Conservation (phyloP, 768 basidiomycete genomes). For the Suillus decipiens region DNA sequence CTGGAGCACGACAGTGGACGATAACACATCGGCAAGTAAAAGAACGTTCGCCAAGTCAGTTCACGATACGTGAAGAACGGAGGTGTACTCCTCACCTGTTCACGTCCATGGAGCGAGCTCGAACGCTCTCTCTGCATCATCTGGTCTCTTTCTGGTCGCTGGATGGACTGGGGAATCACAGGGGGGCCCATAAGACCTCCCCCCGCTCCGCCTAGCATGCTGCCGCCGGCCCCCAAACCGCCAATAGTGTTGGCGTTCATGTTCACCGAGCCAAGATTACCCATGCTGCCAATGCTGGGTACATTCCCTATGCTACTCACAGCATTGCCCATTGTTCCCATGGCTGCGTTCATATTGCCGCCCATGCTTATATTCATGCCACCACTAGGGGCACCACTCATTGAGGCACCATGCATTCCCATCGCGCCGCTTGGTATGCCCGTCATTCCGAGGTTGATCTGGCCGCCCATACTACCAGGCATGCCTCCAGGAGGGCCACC, state of each 20-base stretch:
- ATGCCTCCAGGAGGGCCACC: constrained; percentile 13
- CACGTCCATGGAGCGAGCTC: constrained; percentile 24
- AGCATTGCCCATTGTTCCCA: constrained; percentile 21
- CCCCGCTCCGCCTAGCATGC: constrained; percentile 30
- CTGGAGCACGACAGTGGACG: constrained; percentile 11
- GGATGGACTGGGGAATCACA: constrained; percentile 30
- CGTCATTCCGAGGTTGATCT: constrained; percentile 11
- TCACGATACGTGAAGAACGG: neutral
- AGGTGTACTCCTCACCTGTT: constrained; percentile 21
- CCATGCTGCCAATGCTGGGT: constrained; percentile 18
- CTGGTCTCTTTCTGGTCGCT: constrained; percentile 24
- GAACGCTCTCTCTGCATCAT: constrained; percentile 31
- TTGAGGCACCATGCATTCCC: constrained; percentile 17
- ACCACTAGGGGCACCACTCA: constrained; percentile 15
- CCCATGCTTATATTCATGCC: constrained; percentile 15
- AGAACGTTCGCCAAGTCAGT: constrained; percentile 5
- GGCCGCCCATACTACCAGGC: constrained; percentile 10
- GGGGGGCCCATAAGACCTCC: constrained; percentile 44
- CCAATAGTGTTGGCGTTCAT: constrained; percentile 19
- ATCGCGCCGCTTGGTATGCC: constrained; percentile 19
- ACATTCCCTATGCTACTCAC: constrained; percentile 17
- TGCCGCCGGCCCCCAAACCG: constrained; percentile 23
- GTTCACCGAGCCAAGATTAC: constrained; percentile 24
- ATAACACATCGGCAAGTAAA: constrained; percentile 5
- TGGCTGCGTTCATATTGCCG: constrained; percentile 13